Base-by-base conservation (phyloP, 345 rosid genomes). In the Stellera chamaejasme region DNA sequence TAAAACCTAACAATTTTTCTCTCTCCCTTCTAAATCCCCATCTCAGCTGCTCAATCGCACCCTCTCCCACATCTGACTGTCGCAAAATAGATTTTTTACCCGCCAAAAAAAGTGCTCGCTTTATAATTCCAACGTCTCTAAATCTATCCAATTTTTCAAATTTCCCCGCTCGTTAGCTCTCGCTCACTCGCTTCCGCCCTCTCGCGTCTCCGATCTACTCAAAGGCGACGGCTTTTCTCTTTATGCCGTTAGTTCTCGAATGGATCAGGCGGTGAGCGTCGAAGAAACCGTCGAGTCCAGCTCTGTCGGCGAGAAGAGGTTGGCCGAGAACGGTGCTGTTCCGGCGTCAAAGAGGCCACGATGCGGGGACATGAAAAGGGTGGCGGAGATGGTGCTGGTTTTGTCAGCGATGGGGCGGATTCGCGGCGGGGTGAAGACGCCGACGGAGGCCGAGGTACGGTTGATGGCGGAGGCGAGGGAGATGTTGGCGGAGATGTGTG, bases 381-480 rank as follows among this genome's bases (percentile, higher is more conserved):
- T 85, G 66, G 92, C 98, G 50, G 96, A 91, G 87, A 83, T 88
- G 27, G 95, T 91, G 56, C 67, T 88, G 49, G 85, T 85, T 54
- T 50, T 91, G 67, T 84, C 98, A 15, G 78, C 84, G 28, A 83
- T 88, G 75, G 84, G 82, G 65, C 70, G 80, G 76, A 80, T 83
- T 77, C 73, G 96, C 23, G 82, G 79, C 10, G 97, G 90, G 13
- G 84, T 79, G 32, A 67, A 43, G 68, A 63, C 53, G 6, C 92
- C 96, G 7, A 83, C 96, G 50, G 79, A 72, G 50, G 77, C 68
- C 50, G 98, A 91, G 81, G 28, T 67, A 23, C 66, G 60, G 54
- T 61, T 88, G 61, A 91, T 91, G 96, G 71, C 55, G 48, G 92
- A 88, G 69, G 98, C 98, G 23, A 82, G 84, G 74, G 82, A 74